Evolutionary conservation across 208 protist species (phyloP).

Genomic region (Crithidia acanthocephali): DNA sequence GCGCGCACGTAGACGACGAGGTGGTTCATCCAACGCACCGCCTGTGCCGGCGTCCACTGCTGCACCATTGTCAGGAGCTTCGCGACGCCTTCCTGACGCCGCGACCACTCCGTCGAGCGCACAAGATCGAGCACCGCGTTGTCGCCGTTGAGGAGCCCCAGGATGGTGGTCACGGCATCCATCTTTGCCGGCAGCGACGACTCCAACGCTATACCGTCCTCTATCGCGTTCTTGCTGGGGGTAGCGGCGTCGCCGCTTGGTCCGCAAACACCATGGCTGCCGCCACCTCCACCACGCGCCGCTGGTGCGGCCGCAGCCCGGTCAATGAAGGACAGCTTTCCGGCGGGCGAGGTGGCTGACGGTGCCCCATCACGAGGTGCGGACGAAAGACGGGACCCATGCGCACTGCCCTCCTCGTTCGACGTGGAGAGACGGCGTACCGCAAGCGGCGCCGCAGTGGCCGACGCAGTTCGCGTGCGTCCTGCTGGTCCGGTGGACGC

Average conservation of each 20-base stretch:
- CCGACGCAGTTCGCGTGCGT: slow-evolving; percentile 5
- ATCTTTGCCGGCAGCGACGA: slow-evolving; percentile 72
- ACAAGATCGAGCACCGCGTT: slow-evolving; percentile 59
- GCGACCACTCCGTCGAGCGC: slow-evolving; percentile 77
- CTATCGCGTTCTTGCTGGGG: slow-evolving; percentile 17
- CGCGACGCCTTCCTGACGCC: slow-evolving; percentile 65
- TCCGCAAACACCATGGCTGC: background rate
- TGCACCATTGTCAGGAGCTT: slow-evolving; percentile 56
- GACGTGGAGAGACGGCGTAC: slow-evolving; percentile 22
- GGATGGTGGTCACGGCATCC: slow-evolving; percentile 61
- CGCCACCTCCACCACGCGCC: background rate
- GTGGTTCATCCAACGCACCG: slow-evolving; percentile 47
- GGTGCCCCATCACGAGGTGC: background rate
- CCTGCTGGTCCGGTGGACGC: background rate
- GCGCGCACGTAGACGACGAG: slow-evolving; percentile 73
- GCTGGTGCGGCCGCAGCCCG: background rate
- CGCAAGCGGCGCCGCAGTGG: slow-evolving; percentile 1
- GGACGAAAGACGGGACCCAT: background rate
- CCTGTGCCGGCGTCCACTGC: slow-evolving; percentile 57
- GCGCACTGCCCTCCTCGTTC: background rate
- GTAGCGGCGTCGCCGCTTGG: background rate
- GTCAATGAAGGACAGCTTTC: background rate
- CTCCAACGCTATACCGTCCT: slow-evolving; percentile 75
- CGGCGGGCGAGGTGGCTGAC: background rate
- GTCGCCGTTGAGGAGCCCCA: slow-evolving; percentile 66